Evolutionary conservation across 352 stramenopile genomes (phyloP).

Genomic region (Phytophthora meadii): DNA sequence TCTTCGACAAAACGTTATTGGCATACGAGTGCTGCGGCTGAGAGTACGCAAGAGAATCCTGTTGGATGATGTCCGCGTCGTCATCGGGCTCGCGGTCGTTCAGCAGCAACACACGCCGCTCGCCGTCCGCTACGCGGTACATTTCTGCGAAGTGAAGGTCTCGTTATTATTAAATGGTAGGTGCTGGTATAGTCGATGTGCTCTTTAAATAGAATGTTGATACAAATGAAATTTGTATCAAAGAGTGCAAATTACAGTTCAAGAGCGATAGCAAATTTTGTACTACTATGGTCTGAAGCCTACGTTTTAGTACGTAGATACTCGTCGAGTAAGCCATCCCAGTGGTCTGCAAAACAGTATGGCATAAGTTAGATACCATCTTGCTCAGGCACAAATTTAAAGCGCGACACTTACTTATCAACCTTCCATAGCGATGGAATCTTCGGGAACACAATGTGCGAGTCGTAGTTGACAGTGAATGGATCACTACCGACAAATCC

Average conservation of each 20-base stretch:
- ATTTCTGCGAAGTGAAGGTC: slow-evolving; percentile 4
- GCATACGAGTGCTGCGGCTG: neutral
- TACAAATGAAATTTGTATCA: slow-evolving; percentile 1
- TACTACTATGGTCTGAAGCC: neutral
- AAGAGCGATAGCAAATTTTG: too few species aligned
- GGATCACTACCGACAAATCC: slow-evolving; percentile 52
- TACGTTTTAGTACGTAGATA: slow-evolving; percentile 14
- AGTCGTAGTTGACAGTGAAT: slow-evolving; percentile 64
- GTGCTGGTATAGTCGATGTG: slow-evolving; percentile 1
- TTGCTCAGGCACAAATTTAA: neutral
- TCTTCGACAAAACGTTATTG: neutral
- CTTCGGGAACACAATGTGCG: slow-evolving; percentile 77
- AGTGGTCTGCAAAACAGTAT: slow-evolving; percentile 39
- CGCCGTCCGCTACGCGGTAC: slow-evolving; percentile 26
- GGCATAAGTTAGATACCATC: slow-evolving; percentile 1
- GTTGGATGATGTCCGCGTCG: neutral
- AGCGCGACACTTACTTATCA: slow-evolving; percentile 36
- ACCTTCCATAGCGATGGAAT: slow-evolving; percentile 64
- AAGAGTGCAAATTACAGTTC: slow-evolving; percentile 16
- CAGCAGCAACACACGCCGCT: slow-evolving; percentile 26
- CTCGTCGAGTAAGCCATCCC: slow-evolving; percentile 61
- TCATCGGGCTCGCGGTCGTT: neutral
- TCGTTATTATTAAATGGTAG: neutral
- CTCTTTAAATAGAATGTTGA: slow-evolving; percentile 1
- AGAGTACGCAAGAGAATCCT: neutral